A percentile compares a stretch with the other conserved stretches of the same genome.
These are phyloP conservation scores for Salix suchowensis DNA, from an alignment of 345 rosid genomes.

Conservation along the genomic window DNA sequence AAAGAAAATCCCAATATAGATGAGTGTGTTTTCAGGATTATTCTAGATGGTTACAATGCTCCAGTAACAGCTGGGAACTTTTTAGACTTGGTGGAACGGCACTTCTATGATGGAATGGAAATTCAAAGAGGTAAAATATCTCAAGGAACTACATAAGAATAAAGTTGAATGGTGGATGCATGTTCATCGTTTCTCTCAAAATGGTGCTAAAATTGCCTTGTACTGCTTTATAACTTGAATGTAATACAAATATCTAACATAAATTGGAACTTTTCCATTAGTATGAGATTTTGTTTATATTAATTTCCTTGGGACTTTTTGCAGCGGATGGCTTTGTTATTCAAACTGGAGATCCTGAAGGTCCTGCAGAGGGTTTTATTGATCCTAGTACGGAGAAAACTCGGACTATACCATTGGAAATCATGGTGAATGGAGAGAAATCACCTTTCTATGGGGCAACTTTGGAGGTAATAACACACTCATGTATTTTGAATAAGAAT, in stretches of 20 bases:
- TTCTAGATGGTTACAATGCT: slow-evolving; percentile 92
- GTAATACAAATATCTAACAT: background rate
- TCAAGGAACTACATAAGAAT: no score
- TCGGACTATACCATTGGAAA: slow-evolving; percentile 78
- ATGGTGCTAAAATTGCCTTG: background rate
- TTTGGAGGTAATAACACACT: slow-evolving; percentile 48
- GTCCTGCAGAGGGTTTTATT: slow-evolving; percentile 92
- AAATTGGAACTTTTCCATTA: no score
- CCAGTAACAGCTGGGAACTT: slow-evolving; percentile 96
- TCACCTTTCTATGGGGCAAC: slow-evolving; percentile 76
- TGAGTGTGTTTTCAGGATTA: slow-evolving; percentile 80
- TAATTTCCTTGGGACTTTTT: slow-evolving; percentile 6
- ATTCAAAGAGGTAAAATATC: slow-evolving; percentile 78
- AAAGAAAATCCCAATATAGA: slow-evolving; percentile 91
- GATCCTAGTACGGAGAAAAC: slow-evolving; percentile 94
- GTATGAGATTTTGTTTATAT: background rate
- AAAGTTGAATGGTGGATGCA: no score
- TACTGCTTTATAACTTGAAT: no score
- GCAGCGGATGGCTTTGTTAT: slow-evolving; percentile 99
- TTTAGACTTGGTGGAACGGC: slow-evolving; percentile 83
- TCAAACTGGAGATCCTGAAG: slow-evolving; percentile 97
- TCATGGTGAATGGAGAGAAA: slow-evolving; percentile 79
- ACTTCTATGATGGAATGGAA: slow-evolving; percentile 97
- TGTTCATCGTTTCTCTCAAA: no score
- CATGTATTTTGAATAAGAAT: no score